These are phyloP conservation scores for Guyanaporus albipodus DNA, from an alignment of 768 basidiomycete genomes.

Conservation along the genomic window DNA sequence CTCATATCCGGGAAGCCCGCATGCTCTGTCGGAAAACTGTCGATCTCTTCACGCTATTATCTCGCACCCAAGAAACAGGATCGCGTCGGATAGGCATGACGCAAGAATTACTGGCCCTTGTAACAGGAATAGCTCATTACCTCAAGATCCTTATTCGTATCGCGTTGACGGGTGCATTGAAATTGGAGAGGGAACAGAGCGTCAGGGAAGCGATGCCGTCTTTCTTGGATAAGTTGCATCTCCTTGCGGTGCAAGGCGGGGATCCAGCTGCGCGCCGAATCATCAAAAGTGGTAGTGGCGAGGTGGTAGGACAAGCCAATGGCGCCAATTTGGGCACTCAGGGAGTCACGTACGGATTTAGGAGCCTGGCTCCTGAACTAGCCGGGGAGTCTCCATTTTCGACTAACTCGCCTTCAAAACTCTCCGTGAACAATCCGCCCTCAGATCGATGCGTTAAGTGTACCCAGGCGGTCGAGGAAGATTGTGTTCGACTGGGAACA, in stretches of 20 bases:
- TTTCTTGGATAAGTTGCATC: constrained; percentile 90
- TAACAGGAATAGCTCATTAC: constrained; percentile 98
- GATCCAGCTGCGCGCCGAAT: constrained; percentile 74
- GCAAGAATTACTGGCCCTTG: constrained; percentile 92
- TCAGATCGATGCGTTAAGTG: constrained; percentile 92
- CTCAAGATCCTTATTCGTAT: constrained; percentile 99
- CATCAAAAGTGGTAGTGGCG: constrained; percentile 72
- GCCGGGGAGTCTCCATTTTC: constrained; percentile 84
- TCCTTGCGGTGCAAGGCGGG: constrained; percentile 81
- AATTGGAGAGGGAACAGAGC: constrained; percentile 87
- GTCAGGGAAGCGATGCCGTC: constrained; percentile 79
- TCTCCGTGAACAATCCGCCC: constrained; percentile 66
- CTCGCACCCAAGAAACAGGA: constrained; percentile 92
- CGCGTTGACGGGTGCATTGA: constrained; percentile 91
- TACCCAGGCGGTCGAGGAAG: constrained; percentile 90
- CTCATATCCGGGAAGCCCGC: constrained; percentile 95
- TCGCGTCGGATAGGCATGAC: constrained; percentile 93
- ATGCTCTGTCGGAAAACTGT: constrained; percentile 99
- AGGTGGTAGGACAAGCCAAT: constrained; percentile 38
- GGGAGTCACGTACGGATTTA: constrained; percentile 88
- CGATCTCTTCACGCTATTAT: constrained; percentile 93
- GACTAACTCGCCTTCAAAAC: constrained; percentile 38
- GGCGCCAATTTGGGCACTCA: constrained; percentile 71
- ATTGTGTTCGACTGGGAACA: constrained; percentile 92
- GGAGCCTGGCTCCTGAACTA: constrained; percentile 85